A percentile compares a stretch with the other conserved stretches of the same genome.
These are phyloP conservation scores for Parathielavia hyrcaniae DNA, from an alignment of 495 filamentous ascomycete genomes.

Conservation along the genomic window DNA sequence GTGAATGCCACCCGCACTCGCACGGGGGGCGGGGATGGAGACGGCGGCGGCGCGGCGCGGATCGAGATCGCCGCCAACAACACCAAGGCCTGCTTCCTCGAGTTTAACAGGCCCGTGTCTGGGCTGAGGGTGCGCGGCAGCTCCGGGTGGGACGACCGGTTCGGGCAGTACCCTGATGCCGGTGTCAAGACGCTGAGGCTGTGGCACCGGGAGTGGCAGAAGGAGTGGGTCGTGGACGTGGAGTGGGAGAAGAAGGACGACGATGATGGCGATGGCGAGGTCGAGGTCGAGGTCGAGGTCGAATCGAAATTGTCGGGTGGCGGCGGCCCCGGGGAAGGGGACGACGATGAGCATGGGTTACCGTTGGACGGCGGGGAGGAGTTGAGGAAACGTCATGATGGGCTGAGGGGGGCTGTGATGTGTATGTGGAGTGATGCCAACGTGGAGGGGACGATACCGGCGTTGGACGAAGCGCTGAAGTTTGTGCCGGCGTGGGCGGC, in stretches of 20 bases:
- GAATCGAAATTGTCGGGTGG: constrained; percentile 7
- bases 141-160: constrained; percentile 57
- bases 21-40: not conserved
- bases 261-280: too few relatives aligned
- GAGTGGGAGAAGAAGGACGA: constrained; percentile 46
- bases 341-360: too few relatives aligned
- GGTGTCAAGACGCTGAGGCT: constrained; percentile 36
- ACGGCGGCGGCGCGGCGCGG: constrained; percentile 19
- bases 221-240: constrained; percentile 69
- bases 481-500: constrained; percentile 76
- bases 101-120: constrained; percentile 29
- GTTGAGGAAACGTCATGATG: constrained; percentile 24
- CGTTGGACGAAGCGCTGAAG: constrained; percentile 71
- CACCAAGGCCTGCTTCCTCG: constrained; percentile 33
- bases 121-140: constrained; percentile 27
- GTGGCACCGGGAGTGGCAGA: constrained; percentile 65
- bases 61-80: constrained; percentile 29
- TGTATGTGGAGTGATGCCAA: constrained; percentile 92
- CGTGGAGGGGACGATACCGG: constrained; percentile 63
- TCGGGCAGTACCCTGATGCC: constrained; percentile 56
- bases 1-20: constrained; percentile 25
- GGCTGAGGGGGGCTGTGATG: constrained; percentile 61
- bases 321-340: constrained; percentile 17
- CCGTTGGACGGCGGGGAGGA: constrained; percentile 30
- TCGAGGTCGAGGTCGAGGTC: too few relatives aligned